Base-by-base conservation (phyloP, 768 basidiomycete species). In the Tricholoma flavovirens region DNA sequence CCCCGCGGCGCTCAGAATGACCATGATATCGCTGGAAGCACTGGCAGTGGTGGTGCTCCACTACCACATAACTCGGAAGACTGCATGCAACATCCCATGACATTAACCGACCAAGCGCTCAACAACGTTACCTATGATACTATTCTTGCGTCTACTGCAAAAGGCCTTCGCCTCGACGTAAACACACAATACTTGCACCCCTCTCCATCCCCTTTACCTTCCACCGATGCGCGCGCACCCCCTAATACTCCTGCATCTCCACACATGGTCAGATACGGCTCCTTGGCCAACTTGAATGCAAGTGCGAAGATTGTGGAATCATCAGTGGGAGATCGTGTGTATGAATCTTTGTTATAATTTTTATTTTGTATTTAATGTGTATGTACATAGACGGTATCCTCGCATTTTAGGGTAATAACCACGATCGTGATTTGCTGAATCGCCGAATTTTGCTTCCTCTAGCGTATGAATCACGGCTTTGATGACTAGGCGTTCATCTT, bases 121-220 rank as follows among this genome's bases (percentile, higher is more conserved):
- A 49, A 65, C 51, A 59, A 61, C 36, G 42, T 65, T 21, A 67
- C 64, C 9, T 67, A 67, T 46, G 64, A 65, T 55, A 60, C 57
- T 4, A 65, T 67, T 36, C 57, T 67, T 49, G 65, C 60, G 26
- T 62, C 64, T 2, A 60, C 57, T 14, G 42, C 59, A 24, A 65
- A 61, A 52, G 54, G 52, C 21, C 56, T 65, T 26, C 45, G 26
- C 21, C 51, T 60, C 19, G 33, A 33, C 26, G 11, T 45, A 17
- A 45, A 22, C 12, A 6, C 46, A 46, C 43, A 58, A 24, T 19
- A 35, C 33, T 35, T 30, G 10, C 19, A 55, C 7, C 12, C 33
- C 36, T 15, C n/a, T 30, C 51, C 8, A 19, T 56, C 8, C 33
- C 51, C 8, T 35, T 45, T 17, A 17, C 61, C 24, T 35, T 56